phyloP scores from a whole-genome alignment of 2,329 filamentous ascomycete species.

The Ramularia endophylla region DNA sequence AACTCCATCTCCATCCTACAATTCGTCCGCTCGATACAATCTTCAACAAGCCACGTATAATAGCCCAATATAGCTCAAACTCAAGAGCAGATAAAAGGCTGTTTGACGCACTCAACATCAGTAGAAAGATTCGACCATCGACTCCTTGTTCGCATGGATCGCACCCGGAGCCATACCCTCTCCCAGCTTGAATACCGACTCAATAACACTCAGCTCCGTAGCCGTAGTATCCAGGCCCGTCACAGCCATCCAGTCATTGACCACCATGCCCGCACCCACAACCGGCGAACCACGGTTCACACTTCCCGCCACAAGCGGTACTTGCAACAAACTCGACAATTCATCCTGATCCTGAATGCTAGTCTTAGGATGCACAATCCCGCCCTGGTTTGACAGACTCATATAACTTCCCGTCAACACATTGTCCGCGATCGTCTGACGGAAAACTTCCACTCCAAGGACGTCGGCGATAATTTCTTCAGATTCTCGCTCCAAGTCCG shows the following conservation, averaged over 20 bases:
- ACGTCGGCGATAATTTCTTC: conserved; percentile 98
- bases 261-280: conserved; percentile 94
- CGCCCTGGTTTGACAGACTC: conserved; percentile 90
- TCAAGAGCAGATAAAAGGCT: no score
- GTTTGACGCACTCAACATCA: no score
- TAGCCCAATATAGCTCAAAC: no score
- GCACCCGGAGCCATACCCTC: conserved; percentile 69
- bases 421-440: conserved; percentile 95
- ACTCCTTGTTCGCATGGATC: conserved; percentile 88
- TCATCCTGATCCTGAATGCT: conserved; percentile 98
- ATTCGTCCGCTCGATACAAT: background rate
- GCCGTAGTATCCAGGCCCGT: conserved; percentile 94
- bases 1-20: background rate
- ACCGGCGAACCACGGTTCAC: conserved; percentile 91
- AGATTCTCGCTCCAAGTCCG: conserved; percentile 93
- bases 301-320: conserved; percentile 88
- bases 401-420: conserved; percentile 96
- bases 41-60: no score
- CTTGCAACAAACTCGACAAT: conserved; percentile 85
- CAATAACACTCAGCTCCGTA: conserved; percentile 94
- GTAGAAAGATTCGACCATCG: conserved; percentile 99
- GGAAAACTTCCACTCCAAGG: conserved; percentile 79
- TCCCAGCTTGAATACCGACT: conserved; percentile 90
- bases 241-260: conserved; percentile 96
- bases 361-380: conserved; percentile 95